These are phyloP conservation scores for Fraxinus dipetala DNA, from an alignment of 305 asterid genomes.

Conservation along the genomic window DNA sequence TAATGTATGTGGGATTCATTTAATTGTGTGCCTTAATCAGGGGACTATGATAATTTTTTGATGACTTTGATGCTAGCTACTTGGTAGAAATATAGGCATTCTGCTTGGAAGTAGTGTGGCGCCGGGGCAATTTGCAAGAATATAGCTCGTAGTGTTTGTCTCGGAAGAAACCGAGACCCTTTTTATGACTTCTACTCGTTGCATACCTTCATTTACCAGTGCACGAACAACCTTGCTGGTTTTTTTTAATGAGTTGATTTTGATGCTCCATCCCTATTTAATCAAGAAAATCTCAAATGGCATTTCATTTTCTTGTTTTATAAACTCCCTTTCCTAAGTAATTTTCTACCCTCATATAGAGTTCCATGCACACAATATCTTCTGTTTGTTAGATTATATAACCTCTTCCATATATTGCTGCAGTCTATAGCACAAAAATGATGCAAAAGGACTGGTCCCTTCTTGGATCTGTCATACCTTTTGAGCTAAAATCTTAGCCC, in stretches of 20 bases:
- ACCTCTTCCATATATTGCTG: background rate
- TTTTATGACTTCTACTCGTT: background rate
- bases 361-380: background rate
- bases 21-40: background rate
- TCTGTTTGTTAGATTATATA: background rate
- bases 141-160: background rate
- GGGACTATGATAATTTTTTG: background rate
- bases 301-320: background rate
- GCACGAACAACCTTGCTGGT: background rate
- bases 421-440: background rate
- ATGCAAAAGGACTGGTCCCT: background rate
- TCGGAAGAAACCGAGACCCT: background rate
- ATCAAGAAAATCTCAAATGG: background rate
- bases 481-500: background rate
- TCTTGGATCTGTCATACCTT: background rate
- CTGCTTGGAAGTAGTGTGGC: background rate
- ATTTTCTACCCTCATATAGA: background rate
- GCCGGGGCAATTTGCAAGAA: background rate
- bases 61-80: background rate
- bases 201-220: background rate
- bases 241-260: background rate
- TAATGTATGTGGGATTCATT: background rate
- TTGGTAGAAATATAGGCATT: background rate
- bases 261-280: background rate
- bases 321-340: background rate